Evolutionary conservation across 1,284 basidiomycete genomes (phyloP).

Genomic region (Apiotrichum domesticum): DNA sequence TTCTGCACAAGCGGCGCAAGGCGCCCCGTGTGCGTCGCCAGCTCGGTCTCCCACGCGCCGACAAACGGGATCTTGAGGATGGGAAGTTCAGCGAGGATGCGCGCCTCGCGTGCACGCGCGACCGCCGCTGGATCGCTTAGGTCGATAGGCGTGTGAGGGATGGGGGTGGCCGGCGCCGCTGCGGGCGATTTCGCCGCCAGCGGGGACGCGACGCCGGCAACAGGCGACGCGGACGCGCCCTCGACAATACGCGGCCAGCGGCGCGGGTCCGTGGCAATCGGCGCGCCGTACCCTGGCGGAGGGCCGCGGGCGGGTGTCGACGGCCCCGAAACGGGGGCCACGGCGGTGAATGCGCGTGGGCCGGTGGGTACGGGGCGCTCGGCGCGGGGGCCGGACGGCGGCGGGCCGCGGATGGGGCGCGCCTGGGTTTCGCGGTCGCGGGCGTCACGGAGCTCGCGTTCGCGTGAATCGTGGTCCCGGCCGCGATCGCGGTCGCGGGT

Average conservation of each 20-base stretch:
- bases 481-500: not conserved
- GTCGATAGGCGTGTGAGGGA: not conserved
- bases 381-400: slow-evolving; percentile 19
- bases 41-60: slow-evolving; percentile 33
- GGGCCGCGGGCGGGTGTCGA: slow-evolving; percentile 1
- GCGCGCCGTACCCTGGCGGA: not conserved
- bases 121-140: slow-evolving; percentile 15
- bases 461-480: not conserved
- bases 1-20: slow-evolving; percentile 14
- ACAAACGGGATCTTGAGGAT: slow-evolving; percentile 22
- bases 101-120: slow-evolving; percentile 22
- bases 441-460: slow-evolving; percentile 7
- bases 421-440: not conserved
- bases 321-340: not conserved
- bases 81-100: slow-evolving; percentile 32
- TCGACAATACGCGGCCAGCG: not conserved
- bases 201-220: not conserved
- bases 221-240: not conserved
- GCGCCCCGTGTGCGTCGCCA: slow-evolving; percentile 23
- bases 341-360: slow-evolving; percentile 17
- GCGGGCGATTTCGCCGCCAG: slow-evolving; percentile 2
- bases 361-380: slow-evolving; percentile 19
- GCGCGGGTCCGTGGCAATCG: not conserved
- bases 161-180: not conserved
- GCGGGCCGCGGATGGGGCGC: slow-evolving; percentile 17